Evolutionary conservation across 2,329 filamentous ascomycete species (phyloP).

Genomic region (Aspergillus phoenicis): DNA sequence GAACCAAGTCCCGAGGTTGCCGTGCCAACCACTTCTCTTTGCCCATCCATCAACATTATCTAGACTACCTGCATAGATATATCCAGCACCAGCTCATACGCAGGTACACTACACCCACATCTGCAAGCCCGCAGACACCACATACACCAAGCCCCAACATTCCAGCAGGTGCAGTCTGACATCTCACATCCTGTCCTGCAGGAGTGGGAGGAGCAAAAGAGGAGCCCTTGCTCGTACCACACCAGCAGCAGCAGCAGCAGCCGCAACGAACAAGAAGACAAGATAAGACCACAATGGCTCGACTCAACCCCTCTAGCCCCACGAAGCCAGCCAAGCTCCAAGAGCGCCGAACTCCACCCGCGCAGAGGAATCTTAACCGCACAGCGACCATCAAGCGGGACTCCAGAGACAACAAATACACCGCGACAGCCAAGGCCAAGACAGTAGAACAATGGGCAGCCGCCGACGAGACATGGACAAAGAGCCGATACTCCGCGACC

Average conservation of each 20-base stretch:
- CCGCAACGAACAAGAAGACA: not conserved
- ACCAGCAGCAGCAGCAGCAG: too few species aligned
- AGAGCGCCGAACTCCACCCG: not conserved
- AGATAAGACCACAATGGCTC: conserved; percentile 25
- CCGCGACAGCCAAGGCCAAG: conserved; percentile 6
- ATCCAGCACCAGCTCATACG: not conserved
- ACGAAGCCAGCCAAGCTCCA: conserved; percentile 15
- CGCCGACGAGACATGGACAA: conserved; percentile 12
- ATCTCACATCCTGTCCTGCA: not conserved
- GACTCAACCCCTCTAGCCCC: conserved; percentile 30
- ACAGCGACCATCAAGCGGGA: conserved; percentile 6
- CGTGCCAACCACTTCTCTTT: conserved; percentile 1
- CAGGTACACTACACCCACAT: not conserved
- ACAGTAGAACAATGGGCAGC: conserved; percentile 15
- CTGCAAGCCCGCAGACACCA: not conserved
- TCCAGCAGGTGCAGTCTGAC: not conserved
- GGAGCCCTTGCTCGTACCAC: too few species aligned
- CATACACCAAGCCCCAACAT: not conserved
- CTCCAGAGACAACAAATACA: not conserved
- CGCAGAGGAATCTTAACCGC: not conserved
- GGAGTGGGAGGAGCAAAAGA: not conserved
- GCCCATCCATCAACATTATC: not conserved
- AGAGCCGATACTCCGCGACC: conserved; percentile 5
- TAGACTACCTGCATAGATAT: too few species aligned
- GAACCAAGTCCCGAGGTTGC: not conserved